phyloP scores from a whole-genome alignment of 2,329 filamentous ascomycete species.

The Sporothrix protearum region DNA sequence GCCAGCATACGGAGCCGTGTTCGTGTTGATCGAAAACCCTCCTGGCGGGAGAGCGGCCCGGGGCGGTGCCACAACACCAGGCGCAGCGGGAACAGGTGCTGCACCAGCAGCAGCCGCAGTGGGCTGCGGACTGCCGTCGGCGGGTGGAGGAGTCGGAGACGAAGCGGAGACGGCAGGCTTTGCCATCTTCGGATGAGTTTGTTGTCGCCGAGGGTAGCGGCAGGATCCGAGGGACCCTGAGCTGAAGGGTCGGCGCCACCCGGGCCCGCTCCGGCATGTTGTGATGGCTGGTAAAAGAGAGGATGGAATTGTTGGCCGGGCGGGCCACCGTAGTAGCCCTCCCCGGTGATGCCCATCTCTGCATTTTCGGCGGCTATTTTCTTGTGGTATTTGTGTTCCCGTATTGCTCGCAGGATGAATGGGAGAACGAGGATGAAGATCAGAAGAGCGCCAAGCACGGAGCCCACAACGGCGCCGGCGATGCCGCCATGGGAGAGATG shows the following conservation, averaged over 20 bases:
- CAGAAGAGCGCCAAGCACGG: constrained; percentile 33
- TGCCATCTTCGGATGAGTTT: constrained; percentile 26
- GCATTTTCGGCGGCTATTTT: constrained; percentile 31
- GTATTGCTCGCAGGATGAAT: constrained; percentile 35
- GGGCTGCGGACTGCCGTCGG: neutral
- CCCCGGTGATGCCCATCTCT: constrained; percentile 34
- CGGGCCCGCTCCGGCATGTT: neutral
- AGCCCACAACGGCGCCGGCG: constrained; percentile 38
- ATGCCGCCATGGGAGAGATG: constrained; percentile 35
- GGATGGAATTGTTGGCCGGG: constrained; percentile 9
- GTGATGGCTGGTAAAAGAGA: neutral
- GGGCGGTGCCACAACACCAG: neutral
- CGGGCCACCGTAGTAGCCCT: constrained; percentile 16
- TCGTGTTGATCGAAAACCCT: constrained; percentile 15
- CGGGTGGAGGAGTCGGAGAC: neutral
- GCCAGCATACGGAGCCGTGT: neutral
- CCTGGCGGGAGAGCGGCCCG: neutral
- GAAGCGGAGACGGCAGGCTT: constrained; percentile 13
- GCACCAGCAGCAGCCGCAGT: neutral
- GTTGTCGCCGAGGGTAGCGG: constrained; percentile 17
- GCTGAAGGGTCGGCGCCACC: neutral
- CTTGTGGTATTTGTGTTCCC: constrained; percentile 27
- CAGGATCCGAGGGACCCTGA: neutral
- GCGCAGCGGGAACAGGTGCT: neutral
- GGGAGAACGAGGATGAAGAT: constrained; percentile 36